Evolutionary conservation across 352 stramenopile genomes (phyloP).

Genomic region (Globisporangium apiculatum): DNA sequence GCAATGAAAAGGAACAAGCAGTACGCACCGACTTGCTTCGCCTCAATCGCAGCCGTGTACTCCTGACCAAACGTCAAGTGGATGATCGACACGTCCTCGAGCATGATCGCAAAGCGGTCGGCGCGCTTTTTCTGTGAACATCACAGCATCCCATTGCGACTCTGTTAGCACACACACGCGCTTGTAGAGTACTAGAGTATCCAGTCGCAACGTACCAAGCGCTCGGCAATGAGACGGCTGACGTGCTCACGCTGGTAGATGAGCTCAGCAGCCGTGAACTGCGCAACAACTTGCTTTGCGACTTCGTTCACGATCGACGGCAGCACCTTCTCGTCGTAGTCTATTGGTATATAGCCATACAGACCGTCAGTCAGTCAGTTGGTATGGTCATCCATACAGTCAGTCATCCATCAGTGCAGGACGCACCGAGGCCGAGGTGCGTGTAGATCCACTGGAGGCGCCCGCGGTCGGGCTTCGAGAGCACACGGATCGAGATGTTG

Average conservation of each 20-base stretch:
- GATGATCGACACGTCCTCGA: conserved; percentile 99
- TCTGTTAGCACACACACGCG: background rate
- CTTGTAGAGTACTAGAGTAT: too few relatives aligned
- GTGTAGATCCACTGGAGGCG: conserved; percentile 97
- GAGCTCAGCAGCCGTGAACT: conserved; percentile 98
- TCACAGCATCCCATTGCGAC: background rate
- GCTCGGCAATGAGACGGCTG: conserved; percentile 90
- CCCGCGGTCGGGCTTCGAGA: conserved; percentile 93
- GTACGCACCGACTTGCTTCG: conserved; percentile 94
- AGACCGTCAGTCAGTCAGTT: background rate
- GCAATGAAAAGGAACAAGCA: background rate
- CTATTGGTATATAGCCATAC: conserved; percentile 24
- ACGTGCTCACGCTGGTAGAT: conserved; percentile 99
- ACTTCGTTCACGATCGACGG: conserved; percentile 99
- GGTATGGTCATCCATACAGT: background rate
- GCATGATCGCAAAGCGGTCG: conserved; percentile 89
- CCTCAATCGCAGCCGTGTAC: conserved; percentile 98
- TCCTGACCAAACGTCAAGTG: conserved; percentile 98
- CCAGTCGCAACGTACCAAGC: conserved; percentile 54
- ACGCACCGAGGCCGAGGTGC: conserved; percentile 87
- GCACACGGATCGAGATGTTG: conserved; percentile 98
- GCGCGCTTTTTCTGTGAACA: conserved; percentile 66
- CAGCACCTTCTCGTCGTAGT: conserved; percentile 98
- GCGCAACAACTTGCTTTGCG: conserved; percentile 97
- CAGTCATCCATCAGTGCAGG: background rate